Percentiles rank a stretch among this genome's conserved stretches.
Conservation (phyloP, 345 rosid species). For the Garcia nutans region DNA sequence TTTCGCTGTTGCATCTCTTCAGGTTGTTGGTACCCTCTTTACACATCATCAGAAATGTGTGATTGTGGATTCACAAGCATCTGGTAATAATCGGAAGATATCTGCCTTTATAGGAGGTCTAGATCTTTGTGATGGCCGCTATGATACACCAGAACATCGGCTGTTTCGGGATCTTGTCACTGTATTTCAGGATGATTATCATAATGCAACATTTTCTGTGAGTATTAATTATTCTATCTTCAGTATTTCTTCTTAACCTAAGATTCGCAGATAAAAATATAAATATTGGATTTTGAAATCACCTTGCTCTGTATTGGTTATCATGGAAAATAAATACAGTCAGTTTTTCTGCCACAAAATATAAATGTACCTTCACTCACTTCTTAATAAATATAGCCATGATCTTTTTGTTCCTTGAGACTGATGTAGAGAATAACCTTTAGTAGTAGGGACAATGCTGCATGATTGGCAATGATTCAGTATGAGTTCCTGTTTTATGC, state of each 20-base stretch:
- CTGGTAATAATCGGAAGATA: conserved; percentile 59
- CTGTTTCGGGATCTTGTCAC: conserved; percentile 56
- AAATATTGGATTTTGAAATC: neutral
- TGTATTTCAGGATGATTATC: conserved; percentile 48
- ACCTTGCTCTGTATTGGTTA: neutral
- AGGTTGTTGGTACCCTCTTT: conserved; percentile 74
- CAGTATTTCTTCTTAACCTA: neutral
- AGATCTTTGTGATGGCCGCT: conserved; percentile 79
- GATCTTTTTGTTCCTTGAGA: neutral
- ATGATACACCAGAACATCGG: conserved; percentile 70
- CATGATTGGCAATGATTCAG: neutral
- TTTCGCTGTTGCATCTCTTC: conserved; percentile 15
- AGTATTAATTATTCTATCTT: conserved; percentile 19
- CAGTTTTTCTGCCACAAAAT: neutral
- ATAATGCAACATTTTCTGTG: conserved; percentile 68
- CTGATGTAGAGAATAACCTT: neutral
- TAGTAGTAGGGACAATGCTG: neutral
- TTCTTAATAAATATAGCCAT: neutral
- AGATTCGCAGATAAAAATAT: neutral
- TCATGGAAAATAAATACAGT: neutral
- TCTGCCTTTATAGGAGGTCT: conserved; percentile 63
- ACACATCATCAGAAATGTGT: conserved; percentile 81
- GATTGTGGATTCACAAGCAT: conserved; percentile 64
- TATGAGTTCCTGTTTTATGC: neutral
- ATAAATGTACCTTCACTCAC: neutral